Conservation (phyloP, 176 grass and related monocot species). For the Zoysia pacifica region DNA sequence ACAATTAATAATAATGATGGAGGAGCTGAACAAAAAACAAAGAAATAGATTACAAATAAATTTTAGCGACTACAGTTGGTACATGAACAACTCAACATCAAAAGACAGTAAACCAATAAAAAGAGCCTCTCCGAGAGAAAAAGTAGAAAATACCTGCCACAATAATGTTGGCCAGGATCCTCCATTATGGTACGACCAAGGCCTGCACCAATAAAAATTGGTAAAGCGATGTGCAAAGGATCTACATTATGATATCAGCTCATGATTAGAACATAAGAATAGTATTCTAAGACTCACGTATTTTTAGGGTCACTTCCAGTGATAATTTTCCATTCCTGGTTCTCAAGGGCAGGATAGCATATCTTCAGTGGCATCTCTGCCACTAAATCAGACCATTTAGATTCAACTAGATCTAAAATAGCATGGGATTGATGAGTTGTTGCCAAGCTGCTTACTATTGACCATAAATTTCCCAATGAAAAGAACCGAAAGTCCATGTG, state of each 20-base stretch:
- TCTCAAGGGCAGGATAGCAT: slow-evolving; percentile 89
- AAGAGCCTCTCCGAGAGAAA: background rate
- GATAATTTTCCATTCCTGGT: slow-evolving; percentile 85
- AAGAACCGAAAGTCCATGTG: slow-evolving; percentile 94
- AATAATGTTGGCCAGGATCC: slow-evolving; percentile 92
- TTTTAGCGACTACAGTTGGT: background rate
- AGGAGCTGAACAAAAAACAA: background rate
- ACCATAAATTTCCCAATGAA: slow-evolving; percentile 83
- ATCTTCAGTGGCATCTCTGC: slow-evolving; percentile 89
- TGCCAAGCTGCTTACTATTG: slow-evolving; percentile 80
- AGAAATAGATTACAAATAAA: background rate
- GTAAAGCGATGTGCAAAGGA: background rate
- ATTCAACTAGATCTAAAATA: slow-evolving; percentile 81
- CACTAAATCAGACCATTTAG: slow-evolving; percentile 90
- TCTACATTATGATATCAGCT: slow-evolving; percentile 5
- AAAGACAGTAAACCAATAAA: slow-evolving; percentile 32
- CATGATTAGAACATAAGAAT: background rate
- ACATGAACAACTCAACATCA: slow-evolving; percentile 25
- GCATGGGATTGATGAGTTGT: slow-evolving; percentile 77
- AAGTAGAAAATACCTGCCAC: slow-evolving; percentile 67
- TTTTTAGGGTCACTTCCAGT: slow-evolving; percentile 93
- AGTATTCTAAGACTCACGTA: slow-evolving; percentile 51
- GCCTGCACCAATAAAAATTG: slow-evolving; percentile 51
- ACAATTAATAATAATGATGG: background rate
- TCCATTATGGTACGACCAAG: slow-evolving; percentile 96